Conservation (phyloP, 2,329 filamentous ascomycete species). For the Curvularia spicifera region DNA sequence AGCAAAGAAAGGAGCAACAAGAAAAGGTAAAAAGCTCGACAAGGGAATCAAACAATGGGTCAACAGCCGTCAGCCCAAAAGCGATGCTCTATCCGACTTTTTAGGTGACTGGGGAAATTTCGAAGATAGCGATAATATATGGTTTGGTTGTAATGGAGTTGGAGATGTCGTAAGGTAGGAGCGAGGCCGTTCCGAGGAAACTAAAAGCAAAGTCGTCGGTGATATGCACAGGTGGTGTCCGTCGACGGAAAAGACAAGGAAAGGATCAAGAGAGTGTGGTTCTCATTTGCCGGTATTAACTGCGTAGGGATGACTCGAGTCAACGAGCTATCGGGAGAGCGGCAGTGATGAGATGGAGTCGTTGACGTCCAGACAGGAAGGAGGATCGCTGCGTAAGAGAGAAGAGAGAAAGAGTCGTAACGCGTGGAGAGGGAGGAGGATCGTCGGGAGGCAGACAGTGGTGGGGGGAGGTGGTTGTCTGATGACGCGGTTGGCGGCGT, state of each 20-base stretch:
- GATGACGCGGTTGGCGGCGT: slow-evolving; percentile 37
- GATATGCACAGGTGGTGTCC: slow-evolving; percentile 48
- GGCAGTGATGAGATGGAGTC: slow-evolving; percentile 28
- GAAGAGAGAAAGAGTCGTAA: slow-evolving; percentile 43
- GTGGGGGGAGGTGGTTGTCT: slow-evolving; percentile 23
- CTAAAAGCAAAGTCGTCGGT: slow-evolving; percentile 46
- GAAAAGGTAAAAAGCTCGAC: slow-evolving; percentile 31
- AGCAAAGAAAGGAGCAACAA: slow-evolving; percentile 31
- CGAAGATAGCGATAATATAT: slow-evolving; percentile 46
- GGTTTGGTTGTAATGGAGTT: slow-evolving; percentile 34
- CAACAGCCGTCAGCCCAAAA: slow-evolving; percentile 43
- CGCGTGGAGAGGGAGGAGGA: slow-evolving; percentile 42
- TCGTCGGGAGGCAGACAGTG: slow-evolving; percentile 38
- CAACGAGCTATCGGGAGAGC: slow-evolving; percentile 46
- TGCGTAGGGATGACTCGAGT: slow-evolving; percentile 48
- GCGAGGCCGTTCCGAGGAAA: slow-evolving; percentile 36
- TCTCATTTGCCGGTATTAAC: slow-evolving; percentile 54
- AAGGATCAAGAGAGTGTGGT: slow-evolving; percentile 53
- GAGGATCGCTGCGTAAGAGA: slow-evolving; percentile 48
- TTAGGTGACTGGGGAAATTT: slow-evolving; percentile 40
- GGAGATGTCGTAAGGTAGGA: slow-evolving; percentile 42
- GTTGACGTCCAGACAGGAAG: slow-evolving; percentile 42
- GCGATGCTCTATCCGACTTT: slow-evolving; percentile 49
- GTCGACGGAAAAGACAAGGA: slow-evolving; percentile 51
- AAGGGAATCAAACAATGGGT: slow-evolving; percentile 46